phyloP scores from a whole-genome alignment of 495 filamentous ascomycete species.

The Hypoxylon rickii region DNA sequence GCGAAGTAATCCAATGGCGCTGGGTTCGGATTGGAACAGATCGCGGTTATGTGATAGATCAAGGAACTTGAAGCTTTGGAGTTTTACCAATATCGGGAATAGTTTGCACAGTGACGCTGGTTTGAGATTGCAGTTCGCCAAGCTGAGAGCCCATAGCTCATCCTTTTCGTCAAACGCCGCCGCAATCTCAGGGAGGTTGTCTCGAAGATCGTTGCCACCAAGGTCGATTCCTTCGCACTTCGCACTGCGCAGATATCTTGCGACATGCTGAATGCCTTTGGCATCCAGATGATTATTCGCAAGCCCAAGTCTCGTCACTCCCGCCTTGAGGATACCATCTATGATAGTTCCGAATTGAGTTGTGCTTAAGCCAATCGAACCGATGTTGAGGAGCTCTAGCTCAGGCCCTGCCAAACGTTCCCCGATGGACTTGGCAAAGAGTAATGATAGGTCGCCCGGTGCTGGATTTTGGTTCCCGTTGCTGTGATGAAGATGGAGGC shows the following conservation, averaged over 20 bases:
- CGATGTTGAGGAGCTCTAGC: constrained; percentile 83
- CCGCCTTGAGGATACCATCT: constrained; percentile 73
- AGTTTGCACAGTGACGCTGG: constrained; percentile 72
- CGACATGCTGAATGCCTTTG: constrained; percentile 74
- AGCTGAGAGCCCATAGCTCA: constrained; percentile 77
- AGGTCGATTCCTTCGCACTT: constrained; percentile 89
- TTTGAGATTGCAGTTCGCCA: constrained; percentile 84
- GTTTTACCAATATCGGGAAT: constrained; percentile 71
- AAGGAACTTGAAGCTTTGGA: constrained; percentile 82
- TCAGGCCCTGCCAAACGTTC: constrained; percentile 74
- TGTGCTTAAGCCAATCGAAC: constrained; percentile 72
- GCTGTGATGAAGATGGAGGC: constrained; percentile 23
- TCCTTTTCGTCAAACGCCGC: constrained; percentile 63
- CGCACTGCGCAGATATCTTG: constrained; percentile 71
- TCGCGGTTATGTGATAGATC: constrained; percentile 88
- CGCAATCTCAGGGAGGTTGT: constrained; percentile 70
- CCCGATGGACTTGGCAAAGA: constrained; percentile 74
- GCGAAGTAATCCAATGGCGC: constrained; percentile 73
- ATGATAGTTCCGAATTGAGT: constrained; percentile 74
- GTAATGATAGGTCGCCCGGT: constrained; percentile 39
- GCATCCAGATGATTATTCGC: constrained; percentile 78
- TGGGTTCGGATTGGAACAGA: constrained; percentile 76
- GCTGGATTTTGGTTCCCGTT: constrained; percentile 17
- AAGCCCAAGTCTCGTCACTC: constrained; percentile 75
- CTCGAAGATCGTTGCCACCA: constrained; percentile 81